Evolutionary conservation across 1,139 yeast genomes (phyloP).

Genomic region (Hansenula sp.): DNA sequence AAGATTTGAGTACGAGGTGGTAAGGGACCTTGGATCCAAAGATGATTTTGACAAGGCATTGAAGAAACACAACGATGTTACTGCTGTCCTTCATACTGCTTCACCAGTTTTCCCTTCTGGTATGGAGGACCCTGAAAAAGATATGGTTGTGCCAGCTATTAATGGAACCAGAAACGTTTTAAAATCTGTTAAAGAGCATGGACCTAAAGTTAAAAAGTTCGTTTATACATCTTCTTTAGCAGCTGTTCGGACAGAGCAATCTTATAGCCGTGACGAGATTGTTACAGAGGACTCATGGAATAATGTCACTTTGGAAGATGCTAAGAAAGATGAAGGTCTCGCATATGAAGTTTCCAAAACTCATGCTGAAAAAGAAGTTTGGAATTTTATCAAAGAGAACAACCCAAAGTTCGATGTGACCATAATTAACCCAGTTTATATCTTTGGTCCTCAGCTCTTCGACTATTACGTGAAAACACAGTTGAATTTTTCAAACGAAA

Average conservation of each 20-base stretch:
- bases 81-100: constrained; percentile 49
- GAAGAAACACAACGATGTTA: constrained; percentile 34
- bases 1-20: constrained; percentile 18
- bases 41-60: constrained; percentile 35
- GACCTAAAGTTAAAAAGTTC: constrained; percentile 42
- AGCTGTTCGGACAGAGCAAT: constrained; percentile 26
- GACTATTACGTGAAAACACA: constrained; percentile 27
- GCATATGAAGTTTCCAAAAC: constrained; percentile 46
- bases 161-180: constrained; percentile 42
- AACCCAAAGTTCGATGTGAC: constrained; percentile 30
- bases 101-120: constrained; percentile 34
- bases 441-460: constrained; percentile 39
- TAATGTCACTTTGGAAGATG: constrained; percentile 27
- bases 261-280: constrained; percentile 21
- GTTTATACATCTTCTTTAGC: constrained; percentile 54
- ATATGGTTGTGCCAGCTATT: constrained; percentile 41
- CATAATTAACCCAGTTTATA: constrained; percentile 43
- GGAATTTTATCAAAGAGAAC: constrained; percentile 38
- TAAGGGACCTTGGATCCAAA: constrained; percentile 29
- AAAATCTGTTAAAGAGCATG: constrained; percentile 36
- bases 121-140: constrained; percentile 30
- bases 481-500: constrained; percentile 31
- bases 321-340: constrained; percentile 23
- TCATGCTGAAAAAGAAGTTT: constrained; percentile 47
- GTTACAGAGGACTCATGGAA: constrained; percentile 36